A percentile compares a stretch with the other conserved stretches of the same genome.
Evolutionary conservation across 345 rosid genomes (phyloP).

Genomic region (Populus ilicifolia): DNA sequence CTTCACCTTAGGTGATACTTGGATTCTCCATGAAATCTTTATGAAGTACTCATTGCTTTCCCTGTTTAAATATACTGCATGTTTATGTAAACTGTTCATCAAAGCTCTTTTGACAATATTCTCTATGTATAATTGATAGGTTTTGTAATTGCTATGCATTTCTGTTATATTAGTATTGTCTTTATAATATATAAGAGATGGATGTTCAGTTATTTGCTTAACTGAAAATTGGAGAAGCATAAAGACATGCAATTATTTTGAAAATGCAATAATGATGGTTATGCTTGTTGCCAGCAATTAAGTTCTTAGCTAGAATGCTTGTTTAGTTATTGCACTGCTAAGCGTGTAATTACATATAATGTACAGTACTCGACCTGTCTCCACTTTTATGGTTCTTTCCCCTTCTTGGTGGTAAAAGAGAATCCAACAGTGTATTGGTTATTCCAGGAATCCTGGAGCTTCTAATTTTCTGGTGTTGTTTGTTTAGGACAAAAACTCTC

Average conservation of each 20-base stretch:
- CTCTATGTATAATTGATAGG: neutral
- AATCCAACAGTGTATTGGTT: neutral
- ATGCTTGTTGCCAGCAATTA: constrained; percentile 1
- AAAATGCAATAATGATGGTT: constrained; percentile 10
- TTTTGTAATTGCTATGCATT: neutral
- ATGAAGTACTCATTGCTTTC: constrained; percentile 23
- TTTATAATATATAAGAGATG: neutral
- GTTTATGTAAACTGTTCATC: neutral
- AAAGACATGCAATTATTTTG: neutral
- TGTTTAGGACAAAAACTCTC: neutral
- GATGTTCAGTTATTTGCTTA: neutral
- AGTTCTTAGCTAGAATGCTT: neutral
- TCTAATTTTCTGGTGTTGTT: neutral
- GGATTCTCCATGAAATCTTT: constrained; percentile 22
- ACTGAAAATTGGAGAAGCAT: neutral
- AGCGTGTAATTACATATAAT: neutral
- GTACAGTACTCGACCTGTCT: neutral
- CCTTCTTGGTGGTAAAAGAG: neutral
- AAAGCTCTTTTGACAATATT: constrained; percentile 6
- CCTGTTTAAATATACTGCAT: constrained; percentile 3
- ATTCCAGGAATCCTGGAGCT: neutral
- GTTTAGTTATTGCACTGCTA: neutral
- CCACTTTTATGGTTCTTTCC: neutral
- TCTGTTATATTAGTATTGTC: neutral
- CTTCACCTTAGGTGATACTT: constrained; percentile 81